A percentile compares a stretch with the other conserved stretches of the same genome.
Evolutionary conservation across 176 grass and related monocot genomes (phyloP).

Genomic region (Zea mays): DNA sequence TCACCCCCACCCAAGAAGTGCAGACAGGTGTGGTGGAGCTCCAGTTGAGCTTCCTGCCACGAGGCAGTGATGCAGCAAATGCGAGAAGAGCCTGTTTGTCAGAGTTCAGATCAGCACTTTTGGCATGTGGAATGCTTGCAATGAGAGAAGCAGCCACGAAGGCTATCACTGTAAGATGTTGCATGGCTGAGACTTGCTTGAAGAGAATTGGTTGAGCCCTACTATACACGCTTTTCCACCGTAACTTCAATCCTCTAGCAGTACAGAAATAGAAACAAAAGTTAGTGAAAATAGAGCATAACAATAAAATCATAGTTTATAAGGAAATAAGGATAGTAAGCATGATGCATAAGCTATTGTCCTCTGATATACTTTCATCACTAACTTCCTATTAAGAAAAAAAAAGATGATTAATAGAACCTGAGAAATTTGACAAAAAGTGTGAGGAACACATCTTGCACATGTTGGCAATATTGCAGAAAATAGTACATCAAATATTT

Average conservation of each 20-base stretch:
- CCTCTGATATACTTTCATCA: conserved; percentile 30
- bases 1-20: conserved; percentile 85
- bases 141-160: conserved; percentile 48
- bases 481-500: conserved; percentile 1
- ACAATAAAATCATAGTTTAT: conserved; percentile 1
- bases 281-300: conserved; percentile 18
- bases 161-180: conserved; percentile 22
- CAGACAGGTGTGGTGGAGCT: conserved; percentile 60
- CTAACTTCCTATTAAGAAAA: conserved; percentile 33
- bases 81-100: conserved; percentile 84
- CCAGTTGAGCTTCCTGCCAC: conserved; percentile 93
- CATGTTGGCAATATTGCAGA: not conserved
- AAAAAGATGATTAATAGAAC: conserved; percentile 30
- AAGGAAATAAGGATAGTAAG: conserved; percentile 25
- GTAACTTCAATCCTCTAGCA: conserved; percentile 42
- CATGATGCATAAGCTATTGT: conserved; percentile 44
- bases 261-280: conserved; percentile 20
- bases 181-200: conserved; percentile 47
- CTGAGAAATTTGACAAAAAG: not conserved
- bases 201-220: conserved; percentile 18
- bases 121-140: conserved; percentile 42
- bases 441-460: not conserved
- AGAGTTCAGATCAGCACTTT: conserved; percentile 70
- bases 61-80: conserved; percentile 80
- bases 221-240: conserved; percentile 25